Evolutionary conservation across 2,329 filamentous ascomycete species (phyloP).

Genomic region (Ascochyta pisi): DNA sequence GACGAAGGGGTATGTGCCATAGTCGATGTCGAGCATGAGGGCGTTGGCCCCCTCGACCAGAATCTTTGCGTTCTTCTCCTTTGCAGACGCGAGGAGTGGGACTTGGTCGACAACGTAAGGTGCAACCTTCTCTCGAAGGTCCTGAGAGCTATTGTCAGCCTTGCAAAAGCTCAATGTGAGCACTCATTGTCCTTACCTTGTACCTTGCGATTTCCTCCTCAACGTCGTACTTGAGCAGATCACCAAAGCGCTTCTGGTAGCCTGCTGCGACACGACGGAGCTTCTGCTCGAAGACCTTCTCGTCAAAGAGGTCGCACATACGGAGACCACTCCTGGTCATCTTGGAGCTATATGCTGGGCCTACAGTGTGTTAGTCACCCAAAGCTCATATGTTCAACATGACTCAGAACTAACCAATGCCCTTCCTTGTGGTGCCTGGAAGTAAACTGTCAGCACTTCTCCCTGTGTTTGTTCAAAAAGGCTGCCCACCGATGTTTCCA

Average conservation of each 20-base stretch:
- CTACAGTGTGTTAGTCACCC: conserved; percentile 20
- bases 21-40: conserved; percentile 70
- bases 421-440: conserved; percentile 60
- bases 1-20: conserved; percentile 65
- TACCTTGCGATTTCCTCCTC: conserved; percentile 73
- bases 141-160: conserved; percentile 32
- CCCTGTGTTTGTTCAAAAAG: conserved; percentile 15
- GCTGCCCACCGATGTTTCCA: conserved; percentile 49
- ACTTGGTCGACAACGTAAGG: conserved; percentile 72
- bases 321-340: conserved; percentile 70
- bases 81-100: conserved; percentile 67
- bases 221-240: conserved; percentile 70
- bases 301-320: conserved; percentile 71
- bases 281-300: conserved; percentile 70
- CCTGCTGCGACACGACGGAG: conserved; percentile 66
- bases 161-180: background rate
- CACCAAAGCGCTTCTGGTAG: conserved; percentile 73
- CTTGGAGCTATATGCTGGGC: conserved; percentile 68
- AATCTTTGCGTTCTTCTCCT: conserved; percentile 65
- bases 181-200: conserved; percentile 50
- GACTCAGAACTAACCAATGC: conserved; percentile 50
- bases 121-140: conserved; percentile 64
- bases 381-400: background rate
- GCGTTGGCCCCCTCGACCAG: conserved; percentile 74
- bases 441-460: conserved; percentile 36